Conservation (phyloP, 768 basidiomycete species). For the Lactarius hatsudake region DNA sequence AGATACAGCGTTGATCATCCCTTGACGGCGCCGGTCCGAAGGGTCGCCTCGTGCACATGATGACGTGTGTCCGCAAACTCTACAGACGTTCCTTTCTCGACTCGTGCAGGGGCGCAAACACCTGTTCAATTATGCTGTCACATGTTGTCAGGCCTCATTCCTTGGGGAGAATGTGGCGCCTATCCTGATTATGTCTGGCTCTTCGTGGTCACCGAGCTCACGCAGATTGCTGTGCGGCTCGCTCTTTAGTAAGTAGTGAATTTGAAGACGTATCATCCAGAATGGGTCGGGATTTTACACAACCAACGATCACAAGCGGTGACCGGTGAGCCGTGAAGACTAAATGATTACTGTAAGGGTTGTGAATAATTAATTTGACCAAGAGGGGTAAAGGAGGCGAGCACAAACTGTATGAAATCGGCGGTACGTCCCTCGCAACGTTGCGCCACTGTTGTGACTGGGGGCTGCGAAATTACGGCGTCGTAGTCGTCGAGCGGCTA, state of each 20-base stretch:
- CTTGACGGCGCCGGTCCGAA: neutral
- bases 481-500: slow-evolving; percentile 9
- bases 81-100: neutral
- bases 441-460: slow-evolving; percentile 6
- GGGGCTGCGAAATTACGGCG: neutral
- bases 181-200: neutral
- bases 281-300: neutral
- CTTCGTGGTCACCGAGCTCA: neutral
- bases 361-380: slow-evolving; percentile 4
- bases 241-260: neutral
- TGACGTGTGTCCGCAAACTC: neutral
- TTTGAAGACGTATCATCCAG: neutral
- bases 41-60: neutral
- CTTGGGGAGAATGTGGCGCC: slow-evolving; percentile 1
- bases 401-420: neutral
- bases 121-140: neutral
- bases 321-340: neutral
- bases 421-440: neutral
- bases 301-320: neutral
- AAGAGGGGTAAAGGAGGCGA: neutral
- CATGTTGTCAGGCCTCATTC: neutral
- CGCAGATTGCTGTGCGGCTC: neutral
- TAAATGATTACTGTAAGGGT: neutral
- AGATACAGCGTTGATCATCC: neutral
- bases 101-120: slow-evolving; percentile 1